phyloP scores from a whole-genome alignment of 2,329 filamentous ascomycete species.

The Thielaviopsis populi region DNA sequence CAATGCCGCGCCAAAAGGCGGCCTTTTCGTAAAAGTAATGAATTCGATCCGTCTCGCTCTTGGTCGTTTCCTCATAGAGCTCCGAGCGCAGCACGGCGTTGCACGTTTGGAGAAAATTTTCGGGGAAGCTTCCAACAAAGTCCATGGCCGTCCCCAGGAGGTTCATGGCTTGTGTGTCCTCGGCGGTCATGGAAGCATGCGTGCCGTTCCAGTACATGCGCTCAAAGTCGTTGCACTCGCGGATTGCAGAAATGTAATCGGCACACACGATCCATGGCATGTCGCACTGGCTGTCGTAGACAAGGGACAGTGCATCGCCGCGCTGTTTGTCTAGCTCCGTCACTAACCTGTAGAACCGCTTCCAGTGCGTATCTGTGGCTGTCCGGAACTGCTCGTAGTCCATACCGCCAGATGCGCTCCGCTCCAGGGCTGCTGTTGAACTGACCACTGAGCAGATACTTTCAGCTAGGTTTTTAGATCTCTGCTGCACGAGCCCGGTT shows the following conservation, averaged over 20 bases:
- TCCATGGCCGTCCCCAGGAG: slow-evolving; percentile 54
- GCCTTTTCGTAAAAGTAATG: slow-evolving; percentile 64
- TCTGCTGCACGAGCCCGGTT: slow-evolving; percentile 26
- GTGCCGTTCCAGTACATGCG: slow-evolving; percentile 40
- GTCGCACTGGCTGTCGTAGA: slow-evolving; percentile 53
- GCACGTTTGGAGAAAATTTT: slow-evolving; percentile 53
- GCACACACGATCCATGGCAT: slow-evolving; percentile 75
- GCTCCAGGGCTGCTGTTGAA: slow-evolving; percentile 50
- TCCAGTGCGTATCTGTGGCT: slow-evolving; percentile 72
- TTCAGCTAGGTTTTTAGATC: slow-evolving; percentile 52
- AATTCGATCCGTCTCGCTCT: slow-evolving; percentile 58
- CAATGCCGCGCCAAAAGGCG: slow-evolving; percentile 62
- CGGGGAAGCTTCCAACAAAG: slow-evolving; percentile 56
- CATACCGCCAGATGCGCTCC: slow-evolving; percentile 45
- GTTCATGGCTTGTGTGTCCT: slow-evolving; percentile 39
- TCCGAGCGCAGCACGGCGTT: slow-evolving; percentile 54
- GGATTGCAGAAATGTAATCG: slow-evolving; percentile 63
- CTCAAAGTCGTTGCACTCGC: slow-evolving; percentile 67
- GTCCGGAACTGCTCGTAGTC: slow-evolving; percentile 62
- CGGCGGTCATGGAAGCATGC: slow-evolving; percentile 30
- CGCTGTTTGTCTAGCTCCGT: slow-evolving; percentile 75
- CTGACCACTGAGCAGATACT: slow-evolving; percentile 59
- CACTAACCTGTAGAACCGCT: slow-evolving; percentile 72
- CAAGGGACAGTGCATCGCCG: slow-evolving; percentile 65
- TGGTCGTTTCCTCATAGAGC: slow-evolving; percentile 56